Conservation (phyloP, 2,329 filamentous ascomycete genomes). For the Fusarium proliferatum region DNA sequence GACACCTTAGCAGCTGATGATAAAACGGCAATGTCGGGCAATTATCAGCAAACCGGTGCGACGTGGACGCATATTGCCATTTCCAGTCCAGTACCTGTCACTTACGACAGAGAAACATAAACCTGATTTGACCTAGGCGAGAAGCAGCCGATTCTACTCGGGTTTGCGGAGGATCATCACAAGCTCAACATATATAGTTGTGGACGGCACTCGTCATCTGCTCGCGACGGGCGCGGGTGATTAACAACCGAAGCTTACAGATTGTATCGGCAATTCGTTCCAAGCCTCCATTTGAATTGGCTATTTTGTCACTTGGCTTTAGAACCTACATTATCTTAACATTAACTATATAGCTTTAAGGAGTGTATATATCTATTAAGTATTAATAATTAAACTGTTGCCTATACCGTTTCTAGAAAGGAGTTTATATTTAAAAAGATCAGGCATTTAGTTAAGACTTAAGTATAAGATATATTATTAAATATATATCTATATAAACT, state of each 20-base stretch:
- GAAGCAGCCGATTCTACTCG: neutral
- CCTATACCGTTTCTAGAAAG: neutral
- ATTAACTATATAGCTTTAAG: neutral
- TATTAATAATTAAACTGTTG: neutral
- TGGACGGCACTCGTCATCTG: neutral
- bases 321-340: too few species aligned
- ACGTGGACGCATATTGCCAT: neutral
- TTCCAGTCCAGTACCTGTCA: neutral
- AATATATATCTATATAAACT: neutral
- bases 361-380: neutral
- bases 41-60: neutral
- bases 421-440: neutral
- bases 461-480: rapidly evolving
- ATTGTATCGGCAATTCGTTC: neutral
- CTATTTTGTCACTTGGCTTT: too few species aligned
- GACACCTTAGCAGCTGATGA: neutral
- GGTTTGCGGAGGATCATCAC: neutral
- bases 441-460: neutral
- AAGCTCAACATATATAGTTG: neutral
- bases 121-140: neutral
- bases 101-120: neutral
- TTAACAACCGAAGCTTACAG: too few species aligned
- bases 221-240: neutral
- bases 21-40: neutral
- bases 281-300: neutral